Evolutionary conservation across 495 filamentous ascomycete species (phyloP), one percentile per base, ranked within the genome.

Genomic region (Chaetomium fimeti): DNA sequence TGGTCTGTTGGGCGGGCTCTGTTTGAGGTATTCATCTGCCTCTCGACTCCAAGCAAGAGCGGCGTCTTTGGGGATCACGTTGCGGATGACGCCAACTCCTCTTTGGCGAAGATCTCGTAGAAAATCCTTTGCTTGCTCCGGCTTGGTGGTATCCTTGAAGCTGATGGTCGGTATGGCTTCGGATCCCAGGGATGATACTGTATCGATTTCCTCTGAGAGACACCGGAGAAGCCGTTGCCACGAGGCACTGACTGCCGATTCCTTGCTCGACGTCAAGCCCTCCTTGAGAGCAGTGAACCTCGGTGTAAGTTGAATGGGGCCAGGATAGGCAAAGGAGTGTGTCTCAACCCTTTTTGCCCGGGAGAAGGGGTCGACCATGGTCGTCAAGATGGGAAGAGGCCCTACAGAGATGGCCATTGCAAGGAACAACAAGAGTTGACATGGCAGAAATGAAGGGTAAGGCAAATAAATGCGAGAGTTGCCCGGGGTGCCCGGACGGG

Each of bases 211-310:
- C 18, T 76, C 74, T 24, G 74, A 73, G 20, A 96, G 70, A 16
- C 75, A 70, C 7, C 66, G 65, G 0, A 96, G 77, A 12, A 96
- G 78, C 38, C 89, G 81, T 36, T 86, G 78, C 88, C 89, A 96
- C 29, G 89, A 89, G 9, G 78, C 53, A 6, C 20, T 53, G 22
- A 74, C 45, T 13, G 63, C 55, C 3, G 60, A 9, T 69, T 90
- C 87, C 66, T 86, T 84, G 11, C 87, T 85, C 5, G 79, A 71
- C 27, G 88, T 86, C 15, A 93, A 73, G 11, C 77, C 75, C 13
- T 73, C 70, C 68, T 96, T 96, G 15, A 95, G 76, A 20, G 86
- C 80, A 16, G 85, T 83, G 66, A 92, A 96, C 13, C 92, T 83
- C 24, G 81, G 72, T 2, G 88, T 83, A 0, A 96, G 80, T 15